phyloP scores from a whole-genome alignment of 2,329 filamentous ascomycete genomes.

The Anisogramma anomala region DNA sequence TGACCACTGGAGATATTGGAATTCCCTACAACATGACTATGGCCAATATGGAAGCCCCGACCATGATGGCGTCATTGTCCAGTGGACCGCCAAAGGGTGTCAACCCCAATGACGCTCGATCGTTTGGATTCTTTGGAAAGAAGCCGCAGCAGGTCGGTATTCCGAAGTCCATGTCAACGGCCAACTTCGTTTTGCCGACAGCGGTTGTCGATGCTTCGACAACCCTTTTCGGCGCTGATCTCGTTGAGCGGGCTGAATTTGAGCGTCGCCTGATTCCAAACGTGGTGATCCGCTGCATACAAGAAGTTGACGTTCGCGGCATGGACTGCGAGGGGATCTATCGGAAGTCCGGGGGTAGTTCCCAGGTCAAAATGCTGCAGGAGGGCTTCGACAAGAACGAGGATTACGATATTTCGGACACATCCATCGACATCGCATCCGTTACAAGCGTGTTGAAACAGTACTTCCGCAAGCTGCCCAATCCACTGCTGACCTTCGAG shows the following conservation, averaged over 20 bases:
- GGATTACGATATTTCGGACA: constrained; percentile 87
- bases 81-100: constrained; percentile 18
- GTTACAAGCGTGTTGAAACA: constrained; percentile 94
- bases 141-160: constrained; percentile 30
- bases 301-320: constrained; percentile 88
- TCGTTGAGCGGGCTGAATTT: constrained; percentile 73
- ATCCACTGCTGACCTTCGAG: constrained; percentile 80
- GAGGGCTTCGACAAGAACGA: constrained; percentile 80
- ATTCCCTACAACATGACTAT: constrained; percentile 61
- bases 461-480: constrained; percentile 89
- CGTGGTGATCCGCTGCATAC: constrained; percentile 86
- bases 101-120: constrained; percentile 35
- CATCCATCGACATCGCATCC: constrained; percentile 86
- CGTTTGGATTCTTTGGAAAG: constrained; percentile 61
- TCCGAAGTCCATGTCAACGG: constrained; percentile 39
- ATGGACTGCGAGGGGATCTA: constrained; percentile 98
- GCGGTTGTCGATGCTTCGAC: constrained; percentile 40
- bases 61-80: constrained; percentile 16
- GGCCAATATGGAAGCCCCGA: constrained; percentile 39
- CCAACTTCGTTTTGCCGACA: constrained; percentile 27
- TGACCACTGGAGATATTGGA: constrained; percentile 53
- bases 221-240: constrained; percentile 76
- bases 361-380: constrained; percentile 80
- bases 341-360: constrained; percentile 88
- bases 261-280: constrained; percentile 83